phyloP scores from a whole-genome alignment of 2,329 filamentous ascomycete genomes.

The Alternaria solani region DNA sequence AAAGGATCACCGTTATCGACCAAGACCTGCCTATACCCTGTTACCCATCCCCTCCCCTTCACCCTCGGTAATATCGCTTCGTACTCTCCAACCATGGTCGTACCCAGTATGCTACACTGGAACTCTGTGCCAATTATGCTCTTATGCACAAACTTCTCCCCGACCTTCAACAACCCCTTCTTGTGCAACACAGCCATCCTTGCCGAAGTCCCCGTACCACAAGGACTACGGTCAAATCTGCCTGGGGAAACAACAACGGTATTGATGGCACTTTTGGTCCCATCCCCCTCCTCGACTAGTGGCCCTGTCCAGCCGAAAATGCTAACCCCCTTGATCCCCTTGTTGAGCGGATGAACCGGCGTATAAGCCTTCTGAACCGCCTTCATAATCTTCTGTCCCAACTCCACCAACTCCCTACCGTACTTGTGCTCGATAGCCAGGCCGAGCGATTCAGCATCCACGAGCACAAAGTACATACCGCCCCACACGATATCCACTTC shows the following conservation, averaged over 20 bases:
- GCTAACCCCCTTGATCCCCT: constrained; percentile 53
- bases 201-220: constrained; percentile 57
- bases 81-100: constrained; percentile 51
- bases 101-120: constrained; percentile 48
- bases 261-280: constrained; percentile 47
- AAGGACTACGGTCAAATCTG: constrained; percentile 58
- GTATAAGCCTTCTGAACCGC: constrained; percentile 48
- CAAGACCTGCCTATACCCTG: constrained; percentile 55
- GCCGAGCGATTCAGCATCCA: constrained; percentile 52
- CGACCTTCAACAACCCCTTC: constrained; percentile 49
- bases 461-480: constrained; percentile 57
- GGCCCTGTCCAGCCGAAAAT: constrained; percentile 53
- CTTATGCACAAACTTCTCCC: constrained; percentile 50
- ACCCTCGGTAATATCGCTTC: constrained; percentile 54
- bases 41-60: constrained; percentile 58
- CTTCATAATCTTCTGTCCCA: constrained; percentile 56
- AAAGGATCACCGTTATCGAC: constrained; percentile 57
- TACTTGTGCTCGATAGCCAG: constrained; percentile 46
- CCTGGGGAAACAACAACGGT: constrained; percentile 57
- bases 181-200: constrained; percentile 56
- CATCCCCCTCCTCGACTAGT: constrained; percentile 22
- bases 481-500: constrained; percentile 56
- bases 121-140: constrained; percentile 58
- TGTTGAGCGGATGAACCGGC: constrained; percentile 56
- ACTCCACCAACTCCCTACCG: constrained; percentile 50